Conservation (phyloP, 208 protist genomes). For the Entamoeba dispar region DNA sequence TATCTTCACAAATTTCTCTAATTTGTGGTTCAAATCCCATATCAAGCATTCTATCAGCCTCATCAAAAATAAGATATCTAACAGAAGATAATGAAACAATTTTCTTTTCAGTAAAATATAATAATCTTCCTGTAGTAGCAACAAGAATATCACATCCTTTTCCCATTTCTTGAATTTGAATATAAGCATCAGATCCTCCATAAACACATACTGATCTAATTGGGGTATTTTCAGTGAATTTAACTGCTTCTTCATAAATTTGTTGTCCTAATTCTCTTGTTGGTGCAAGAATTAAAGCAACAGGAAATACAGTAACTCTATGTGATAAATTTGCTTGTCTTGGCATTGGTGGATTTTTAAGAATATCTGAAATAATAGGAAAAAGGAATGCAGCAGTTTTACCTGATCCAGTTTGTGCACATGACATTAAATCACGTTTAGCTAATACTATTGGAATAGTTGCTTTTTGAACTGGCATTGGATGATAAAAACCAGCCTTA, state of each 20-base stretch:
- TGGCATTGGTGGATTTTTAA: not conserved
- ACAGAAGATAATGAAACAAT: slow-evolving; percentile 7
- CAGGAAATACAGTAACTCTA: not conserved
- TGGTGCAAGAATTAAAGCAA: slow-evolving; percentile 75
- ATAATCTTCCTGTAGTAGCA: slow-evolving; percentile 21
- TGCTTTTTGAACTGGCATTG: not conserved
- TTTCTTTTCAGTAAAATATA: slow-evolving; percentile 30
- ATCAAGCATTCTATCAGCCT: slow-evolving; percentile 68
- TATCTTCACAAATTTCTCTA: slow-evolving; percentile 25
- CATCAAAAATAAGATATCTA: slow-evolving; percentile 52
- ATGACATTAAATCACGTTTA: slow-evolving; percentile 60
- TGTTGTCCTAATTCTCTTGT: slow-evolving; percentile 88
- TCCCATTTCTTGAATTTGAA: slow-evolving; percentile 30
- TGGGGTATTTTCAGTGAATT: slow-evolving; percentile 55
- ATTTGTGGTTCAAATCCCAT: slow-evolving; percentile 65
- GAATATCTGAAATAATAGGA: slow-evolving; percentile 71
- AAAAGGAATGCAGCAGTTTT: slow-evolving; percentile 92
- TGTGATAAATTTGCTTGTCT: not conserved
- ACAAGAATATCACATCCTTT: slow-evolving; percentile 34
- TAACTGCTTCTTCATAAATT: slow-evolving; percentile 70
- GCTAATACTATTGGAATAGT: not conserved
- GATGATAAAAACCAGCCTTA: not conserved
- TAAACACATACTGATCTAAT: slow-evolving; percentile 50
- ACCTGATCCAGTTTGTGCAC: slow-evolving; percentile 88
- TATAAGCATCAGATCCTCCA: slow-evolving; percentile 46